Conservation (phyloP, 2,329 filamentous ascomycete genomes). For the Cylindrodendrum hubeiense region DNA sequence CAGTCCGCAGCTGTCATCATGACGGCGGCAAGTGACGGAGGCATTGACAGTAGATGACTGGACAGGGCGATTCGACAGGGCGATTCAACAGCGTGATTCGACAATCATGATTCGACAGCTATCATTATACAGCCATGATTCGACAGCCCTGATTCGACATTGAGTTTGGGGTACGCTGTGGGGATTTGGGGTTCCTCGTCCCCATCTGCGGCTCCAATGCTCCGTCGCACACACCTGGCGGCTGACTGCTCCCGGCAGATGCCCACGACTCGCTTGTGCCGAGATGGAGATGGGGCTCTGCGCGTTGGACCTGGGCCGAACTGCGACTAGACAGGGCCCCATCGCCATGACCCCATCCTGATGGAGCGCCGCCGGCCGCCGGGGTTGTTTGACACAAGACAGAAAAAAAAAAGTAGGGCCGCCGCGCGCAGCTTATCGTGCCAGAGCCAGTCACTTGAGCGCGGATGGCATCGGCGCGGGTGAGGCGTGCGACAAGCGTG, state of each 20-base stretch:
- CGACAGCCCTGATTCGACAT: too few relatives aligned
- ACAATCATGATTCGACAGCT: too few relatives aligned
- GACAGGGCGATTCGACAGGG: too few relatives aligned
- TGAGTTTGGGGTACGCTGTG: constrained; percentile 3
- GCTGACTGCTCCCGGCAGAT: constrained; percentile 15
- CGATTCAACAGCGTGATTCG: too few relatives aligned
- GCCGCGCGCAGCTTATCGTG: constrained; percentile 1
- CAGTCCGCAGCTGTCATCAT: background rate
- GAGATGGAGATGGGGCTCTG: constrained; percentile 7
- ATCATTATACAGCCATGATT: too few relatives aligned
- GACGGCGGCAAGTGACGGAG: background rate
- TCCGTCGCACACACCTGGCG: constrained; percentile 13
- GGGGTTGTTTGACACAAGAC: background rate
- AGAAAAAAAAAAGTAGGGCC: constrained; percentile 1
- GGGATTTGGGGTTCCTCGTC: constrained; percentile 7
- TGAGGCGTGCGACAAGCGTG: constrained; percentile 23
- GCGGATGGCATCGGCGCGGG: constrained; percentile 33
- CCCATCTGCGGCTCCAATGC: background rate
- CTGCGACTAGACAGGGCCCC: constrained; percentile 2
- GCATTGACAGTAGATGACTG: too few relatives aligned
- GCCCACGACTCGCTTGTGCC: background rate
- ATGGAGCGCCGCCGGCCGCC: constrained; percentile 15
- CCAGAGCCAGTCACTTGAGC: constrained; percentile 17
- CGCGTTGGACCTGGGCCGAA: constrained; percentile 5
- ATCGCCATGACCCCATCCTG: background rate